Evolutionary conservation across 129 eudicot genomes (phyloP).

Genomic region (Arctium lappa): DNA sequence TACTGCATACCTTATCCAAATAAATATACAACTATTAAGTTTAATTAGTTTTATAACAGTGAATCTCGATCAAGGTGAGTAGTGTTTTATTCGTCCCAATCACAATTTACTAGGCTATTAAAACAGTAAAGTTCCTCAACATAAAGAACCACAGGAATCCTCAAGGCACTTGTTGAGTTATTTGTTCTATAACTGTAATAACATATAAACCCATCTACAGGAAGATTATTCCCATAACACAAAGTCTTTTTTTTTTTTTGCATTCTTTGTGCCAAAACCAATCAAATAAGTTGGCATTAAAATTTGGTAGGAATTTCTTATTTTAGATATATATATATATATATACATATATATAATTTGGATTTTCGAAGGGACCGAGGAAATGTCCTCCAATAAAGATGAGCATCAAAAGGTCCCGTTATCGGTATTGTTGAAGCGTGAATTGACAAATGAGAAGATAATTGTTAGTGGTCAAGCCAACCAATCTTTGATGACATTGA

Average conservation of each 20-base stretch:
- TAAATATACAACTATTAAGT: too few relatives aligned
- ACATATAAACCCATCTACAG: not conserved
- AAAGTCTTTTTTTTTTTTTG: not conserved
- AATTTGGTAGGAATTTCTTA: too few relatives aligned
- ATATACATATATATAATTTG: constrained; percentile 17
- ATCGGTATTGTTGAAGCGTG: constrained; percentile 83
- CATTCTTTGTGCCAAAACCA: not conserved
- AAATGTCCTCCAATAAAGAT: constrained; percentile 66
- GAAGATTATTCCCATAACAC: not conserved
- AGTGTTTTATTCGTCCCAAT: not conserved
- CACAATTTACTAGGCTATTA: not conserved
- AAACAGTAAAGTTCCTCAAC: not conserved
- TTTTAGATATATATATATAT: not conserved
- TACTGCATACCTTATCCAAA: not conserved
- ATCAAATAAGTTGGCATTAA: not conserved
- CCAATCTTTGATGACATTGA: constrained; percentile 37
- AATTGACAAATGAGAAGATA: constrained; percentile 79
- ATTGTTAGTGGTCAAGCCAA: constrained; percentile 71
- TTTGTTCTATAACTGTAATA: not conserved
- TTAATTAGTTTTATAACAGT: not conserved
- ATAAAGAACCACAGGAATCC: not conserved
- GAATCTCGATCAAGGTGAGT: not conserved
- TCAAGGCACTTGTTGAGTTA: not conserved
- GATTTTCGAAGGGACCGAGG: constrained; percentile 23
- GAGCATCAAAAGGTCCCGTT: constrained; percentile 92